Evolutionary conservation across 2,329 filamentous ascomycete species (phyloP).

Genomic region (Pestalotiopsis sp.): DNA sequence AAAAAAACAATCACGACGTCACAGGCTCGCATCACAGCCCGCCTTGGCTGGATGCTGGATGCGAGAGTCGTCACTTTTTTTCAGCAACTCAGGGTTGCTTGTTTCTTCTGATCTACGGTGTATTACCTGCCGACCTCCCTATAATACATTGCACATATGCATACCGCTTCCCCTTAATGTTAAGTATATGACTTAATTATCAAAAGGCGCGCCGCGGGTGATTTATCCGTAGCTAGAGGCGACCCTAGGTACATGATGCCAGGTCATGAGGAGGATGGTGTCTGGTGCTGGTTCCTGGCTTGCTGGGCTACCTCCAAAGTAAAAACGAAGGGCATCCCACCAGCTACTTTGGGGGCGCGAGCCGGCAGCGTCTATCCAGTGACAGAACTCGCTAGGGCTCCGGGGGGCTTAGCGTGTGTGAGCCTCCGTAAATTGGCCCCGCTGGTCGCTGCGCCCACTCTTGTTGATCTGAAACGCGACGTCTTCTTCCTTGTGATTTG

Average conservation of each 20-base stretch:
- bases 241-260: not conserved
- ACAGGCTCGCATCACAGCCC: not conserved
- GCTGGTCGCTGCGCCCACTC: conserved; percentile 10
- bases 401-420: not conserved
- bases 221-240: not conserved
- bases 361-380: not conserved
- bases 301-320: not conserved
- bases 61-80: not conserved
- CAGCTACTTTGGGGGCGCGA: not conserved
- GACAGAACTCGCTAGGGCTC: not conserved
- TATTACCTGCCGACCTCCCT: not conserved
- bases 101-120: not conserved
- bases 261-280: not conserved
- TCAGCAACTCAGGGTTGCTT: not conserved
- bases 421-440: not conserved
- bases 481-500: conserved; percentile 10
- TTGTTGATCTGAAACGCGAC: conserved; percentile 13
- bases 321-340: not conserved
- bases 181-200: not conserved
- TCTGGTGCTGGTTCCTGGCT: not conserved
- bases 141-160: not conserved
- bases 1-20: not conserved
- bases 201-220: not conserved
- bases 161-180: not conserved
- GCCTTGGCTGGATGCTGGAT: not conserved